Evolutionary conservation across 441 rosid genomes (phyloP), one percentile per base, ranked within the genome.

Genomic region (Jatropha podagrica): DNA sequence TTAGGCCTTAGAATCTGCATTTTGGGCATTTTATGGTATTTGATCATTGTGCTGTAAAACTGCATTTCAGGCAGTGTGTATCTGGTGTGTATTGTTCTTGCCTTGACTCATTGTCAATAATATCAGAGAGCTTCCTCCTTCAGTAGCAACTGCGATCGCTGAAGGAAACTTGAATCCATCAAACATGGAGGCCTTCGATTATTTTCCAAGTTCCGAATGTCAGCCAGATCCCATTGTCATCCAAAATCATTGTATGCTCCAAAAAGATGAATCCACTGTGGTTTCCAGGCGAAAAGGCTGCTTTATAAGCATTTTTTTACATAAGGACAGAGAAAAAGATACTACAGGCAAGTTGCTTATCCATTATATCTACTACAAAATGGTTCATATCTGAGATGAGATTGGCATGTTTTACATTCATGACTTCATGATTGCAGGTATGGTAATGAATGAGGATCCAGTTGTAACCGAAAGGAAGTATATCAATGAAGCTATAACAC

Each of bases 111-210:
- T 44, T 63, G 32, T 60, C 75, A 76, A 78, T 81, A 51, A 65
- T 54, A 48, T 65, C 82, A 94, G 98, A 82, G 91, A 90, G 54
- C 81, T 92, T 61, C 83, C 95, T 46, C 82, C 94, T 69, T 89
- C 92, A 26, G 79, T 89, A 76, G 94, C 91, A 54, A 62, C 81
- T 79, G 97, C 95, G 73, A 83, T 94, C 76, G 98, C 95, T 7
- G 85, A 88, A 80, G 97, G 98, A 72, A 80, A 74, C 67, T 80
- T 92, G 76, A 89, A 94, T 78, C 97, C 97, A 3, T 69, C 60
- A 65, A 85, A 67, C 77, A 87, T 90, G 98, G 85, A 87, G 78
- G 92, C 96, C 73, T 92, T 90, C 70, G 81, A 83, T 79, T 77
- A 38, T 78, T 71, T 67, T 17, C 76, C 82, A 58, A 81, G 72